A percentile compares a stretch with the other conserved stretches of the same genome.
Evolutionary conservation across 169 alveolate genomes (phyloP).

Genomic region (Besnoitia besnoiti): DNA sequence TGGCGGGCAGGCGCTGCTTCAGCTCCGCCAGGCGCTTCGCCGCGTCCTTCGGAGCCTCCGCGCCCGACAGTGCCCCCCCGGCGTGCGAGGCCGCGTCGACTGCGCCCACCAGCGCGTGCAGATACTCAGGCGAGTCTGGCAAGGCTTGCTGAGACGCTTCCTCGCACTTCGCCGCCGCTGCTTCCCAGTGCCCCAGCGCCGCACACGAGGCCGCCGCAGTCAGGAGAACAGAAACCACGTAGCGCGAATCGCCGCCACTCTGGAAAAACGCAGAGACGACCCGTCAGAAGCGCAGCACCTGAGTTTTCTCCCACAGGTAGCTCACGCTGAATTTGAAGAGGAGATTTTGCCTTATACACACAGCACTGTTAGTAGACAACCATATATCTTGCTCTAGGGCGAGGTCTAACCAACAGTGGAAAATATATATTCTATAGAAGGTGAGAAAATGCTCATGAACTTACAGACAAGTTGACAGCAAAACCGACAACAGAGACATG

Average conservation of each 20-base stretch:
- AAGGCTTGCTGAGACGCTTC: slow-evolving; percentile 2
- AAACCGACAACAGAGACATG: no score
- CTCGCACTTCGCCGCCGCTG: neutral
- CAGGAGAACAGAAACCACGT: neutral
- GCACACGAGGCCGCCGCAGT: slow-evolving; percentile 10
- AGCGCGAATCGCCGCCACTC: neutral
- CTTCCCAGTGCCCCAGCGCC: slow-evolving; percentile 33
- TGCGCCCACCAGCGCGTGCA: neutral
- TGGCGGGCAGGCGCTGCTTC: slow-evolving; percentile 39
- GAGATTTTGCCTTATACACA: no score
- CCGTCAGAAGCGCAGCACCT: no score
- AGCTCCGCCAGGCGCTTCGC: slow-evolving; percentile 17
- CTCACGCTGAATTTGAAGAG: no score
- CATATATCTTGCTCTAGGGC: no score
- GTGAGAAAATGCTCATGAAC: no score
- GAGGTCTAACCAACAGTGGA: no score
- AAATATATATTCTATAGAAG: no score
- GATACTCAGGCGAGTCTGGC: slow-evolving; percentile 1
- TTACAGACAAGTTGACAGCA: no score
- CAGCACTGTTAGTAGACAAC: no score
- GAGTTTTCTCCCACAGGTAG: no score
- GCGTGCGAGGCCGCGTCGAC: neutral
- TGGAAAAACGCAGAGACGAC: neutral
- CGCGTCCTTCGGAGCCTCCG: neutral
- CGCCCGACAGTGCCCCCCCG: neutral